phyloP scores from a whole-genome alignment of 2,329 filamentous ascomycete species.

The Monosporascus sp. region DNA sequence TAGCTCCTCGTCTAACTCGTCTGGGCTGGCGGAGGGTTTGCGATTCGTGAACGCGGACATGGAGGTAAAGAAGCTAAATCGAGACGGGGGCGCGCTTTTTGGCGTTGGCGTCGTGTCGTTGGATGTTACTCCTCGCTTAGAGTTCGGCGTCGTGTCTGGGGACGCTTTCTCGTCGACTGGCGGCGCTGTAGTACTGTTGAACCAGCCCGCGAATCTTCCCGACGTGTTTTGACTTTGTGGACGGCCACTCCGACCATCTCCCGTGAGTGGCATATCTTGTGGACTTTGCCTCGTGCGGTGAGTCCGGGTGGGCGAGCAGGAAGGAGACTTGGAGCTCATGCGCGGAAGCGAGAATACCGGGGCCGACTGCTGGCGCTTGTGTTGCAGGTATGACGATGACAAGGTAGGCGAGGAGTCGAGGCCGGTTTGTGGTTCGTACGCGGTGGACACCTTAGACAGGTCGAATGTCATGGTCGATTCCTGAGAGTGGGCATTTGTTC shows the following conservation, averaged over 20 bases:
- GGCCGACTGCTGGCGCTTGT: conserved; percentile 23
- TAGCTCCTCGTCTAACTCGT: conserved; percentile 43
- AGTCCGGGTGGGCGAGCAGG: conserved; percentile 10
- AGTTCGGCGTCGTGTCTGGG: conserved; percentile 29
- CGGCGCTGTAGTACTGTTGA: conserved; percentile 22
- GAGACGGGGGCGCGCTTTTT: conserved; percentile 31
- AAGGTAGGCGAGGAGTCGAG: background rate
- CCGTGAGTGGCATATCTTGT: conserved; percentile 37
- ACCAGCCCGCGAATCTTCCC: conserved; percentile 26
- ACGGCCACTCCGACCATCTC: conserved; percentile 28
- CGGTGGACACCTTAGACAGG: conserved; percentile 9
- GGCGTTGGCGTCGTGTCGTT: conserved; percentile 29
- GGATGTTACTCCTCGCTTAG: conserved; percentile 18
- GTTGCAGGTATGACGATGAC: conserved; percentile 12
- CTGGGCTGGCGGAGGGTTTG: conserved; percentile 17
- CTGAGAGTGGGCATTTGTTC: conserved; percentile 7
- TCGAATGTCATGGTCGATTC: conserved; percentile 18
- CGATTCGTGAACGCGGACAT: conserved; percentile 39
- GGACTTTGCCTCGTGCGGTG: conserved; percentile 13
- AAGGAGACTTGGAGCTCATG: conserved; percentile 4
- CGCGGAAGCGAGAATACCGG: conserved; percentile 11
- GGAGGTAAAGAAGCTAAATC: conserved; percentile 41
- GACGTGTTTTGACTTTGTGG: conserved; percentile 3
- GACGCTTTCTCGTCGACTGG: conserved; percentile 17
- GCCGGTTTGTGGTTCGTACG: conserved; percentile 9